Conservation (phyloP, 2,329 filamentous ascomycete genomes). For the Aspergillus quadricinctus region DNA sequence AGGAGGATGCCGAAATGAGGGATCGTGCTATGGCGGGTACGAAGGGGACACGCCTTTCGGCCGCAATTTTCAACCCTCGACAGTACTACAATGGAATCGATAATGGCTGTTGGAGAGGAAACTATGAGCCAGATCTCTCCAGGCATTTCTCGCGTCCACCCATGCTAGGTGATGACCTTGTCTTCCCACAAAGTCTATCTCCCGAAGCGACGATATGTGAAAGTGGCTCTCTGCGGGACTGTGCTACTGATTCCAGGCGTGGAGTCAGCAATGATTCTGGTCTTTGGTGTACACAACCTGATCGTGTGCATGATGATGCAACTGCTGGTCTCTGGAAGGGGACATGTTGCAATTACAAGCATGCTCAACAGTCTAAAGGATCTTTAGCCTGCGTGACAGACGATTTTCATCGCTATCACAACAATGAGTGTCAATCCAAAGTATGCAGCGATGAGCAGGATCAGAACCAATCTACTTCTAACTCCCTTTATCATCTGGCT, state of each 20-base stretch:
- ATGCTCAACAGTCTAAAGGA: conserved; percentile 8
- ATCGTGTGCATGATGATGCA: conserved; percentile 34
- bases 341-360: conserved; percentile 29
- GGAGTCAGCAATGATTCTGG: conserved; percentile 52
- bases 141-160: conserved; percentile 65
- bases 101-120: conserved; percentile 16
- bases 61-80: conserved; percentile 18
- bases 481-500: too few species aligned
- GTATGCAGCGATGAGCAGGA: background rate
- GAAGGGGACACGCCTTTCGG: conserved; percentile 29
- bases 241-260: conserved; percentile 48
- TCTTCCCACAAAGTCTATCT: conserved; percentile 75
- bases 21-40: conserved; percentile 30
- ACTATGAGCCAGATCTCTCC: conserved; percentile 46
- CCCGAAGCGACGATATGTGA: conserved; percentile 83
- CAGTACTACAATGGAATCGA: conserved; percentile 2
- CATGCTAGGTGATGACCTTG: conserved; percentile 79
- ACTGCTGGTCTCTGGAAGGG: conserved; percentile 42
- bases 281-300: conserved; percentile 73
- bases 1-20: conserved; percentile 56
- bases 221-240: conserved; percentile 60
- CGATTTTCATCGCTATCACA: conserved; percentile 12
- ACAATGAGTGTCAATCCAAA: background rate
- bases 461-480: background rate
- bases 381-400: conserved; percentile 20